Conservation (phyloP, 2,329 filamentous ascomycete species). For the Hypoxylon sp. region DNA sequence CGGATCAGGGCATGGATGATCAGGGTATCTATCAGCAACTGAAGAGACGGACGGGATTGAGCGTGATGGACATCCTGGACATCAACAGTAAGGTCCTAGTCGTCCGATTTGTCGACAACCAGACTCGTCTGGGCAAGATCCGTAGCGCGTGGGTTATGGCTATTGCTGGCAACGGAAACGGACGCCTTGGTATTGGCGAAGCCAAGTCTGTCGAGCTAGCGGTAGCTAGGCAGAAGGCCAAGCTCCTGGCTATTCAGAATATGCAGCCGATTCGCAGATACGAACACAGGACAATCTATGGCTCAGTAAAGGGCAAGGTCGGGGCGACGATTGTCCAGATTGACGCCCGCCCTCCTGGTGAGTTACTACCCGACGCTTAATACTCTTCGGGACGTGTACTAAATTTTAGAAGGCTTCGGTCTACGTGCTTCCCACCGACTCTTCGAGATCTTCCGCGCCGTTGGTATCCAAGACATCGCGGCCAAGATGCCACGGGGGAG, state of each 20-base stretch:
- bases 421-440: conserved; percentile 91
- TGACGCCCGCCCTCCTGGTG: conserved; percentile 88
- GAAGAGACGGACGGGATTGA: conserved; percentile 68
- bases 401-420: conserved; percentile 79
- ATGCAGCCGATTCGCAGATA: conserved; percentile 94
- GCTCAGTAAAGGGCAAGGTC: conserved; percentile 84
- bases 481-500: conserved; percentile 85
- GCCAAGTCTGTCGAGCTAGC: conserved; percentile 84
- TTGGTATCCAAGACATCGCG: conserved; percentile 87
- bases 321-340: conserved; percentile 89
- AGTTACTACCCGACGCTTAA: conserved; percentile 47
- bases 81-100: conserved; percentile 81
- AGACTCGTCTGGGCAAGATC: conserved; percentile 97
- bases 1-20: conserved; percentile 64
- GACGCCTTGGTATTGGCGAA: conserved; percentile 88
- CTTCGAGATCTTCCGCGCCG: conserved; percentile 91
- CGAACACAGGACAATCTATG: conserved; percentile 91
- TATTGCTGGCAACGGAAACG: conserved; percentile 88
- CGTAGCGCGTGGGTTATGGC: conserved; percentile 79
- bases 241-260: conserved; percentile 86
- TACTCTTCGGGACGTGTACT: background rate
- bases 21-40: conserved; percentile 64
- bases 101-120: conserved; percentile 81
- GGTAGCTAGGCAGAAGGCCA: conserved; percentile 78
- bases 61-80: conserved; percentile 62